These are phyloP conservation scores for Termitomyces sp. DNA, from an alignment of 768 basidiomycete genomes.

Conservation along the genomic window DNA sequence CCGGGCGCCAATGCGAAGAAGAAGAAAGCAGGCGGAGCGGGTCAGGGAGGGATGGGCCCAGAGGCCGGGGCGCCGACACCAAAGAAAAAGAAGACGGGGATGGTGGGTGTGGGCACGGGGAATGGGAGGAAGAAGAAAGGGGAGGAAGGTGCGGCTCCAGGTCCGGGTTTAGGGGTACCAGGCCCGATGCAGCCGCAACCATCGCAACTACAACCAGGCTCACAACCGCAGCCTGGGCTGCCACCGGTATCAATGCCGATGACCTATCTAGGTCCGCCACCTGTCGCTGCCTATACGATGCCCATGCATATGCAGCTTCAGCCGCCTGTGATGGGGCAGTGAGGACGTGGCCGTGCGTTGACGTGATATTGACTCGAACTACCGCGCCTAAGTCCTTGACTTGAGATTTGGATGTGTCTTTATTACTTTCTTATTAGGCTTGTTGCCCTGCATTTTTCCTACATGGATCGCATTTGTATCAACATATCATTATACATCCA, in stretches of 20 bases:
- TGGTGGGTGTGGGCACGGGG: slow-evolving; percentile 37
- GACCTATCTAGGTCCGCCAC: slow-evolving; percentile 7
- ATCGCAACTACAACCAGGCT: not conserved
- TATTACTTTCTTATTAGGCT: not conserved
- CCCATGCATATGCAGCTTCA: slow-evolving; percentile 6
- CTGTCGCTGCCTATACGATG: slow-evolving; percentile 11
- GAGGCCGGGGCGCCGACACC: slow-evolving; percentile 21
- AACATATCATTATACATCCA: slow-evolving; percentile 8
- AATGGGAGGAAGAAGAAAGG: slow-evolving; percentile 47
- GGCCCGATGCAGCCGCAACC: slow-evolving; percentile 4
- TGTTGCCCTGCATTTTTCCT: not conserved
- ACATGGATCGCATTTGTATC: slow-evolving; percentile 13
- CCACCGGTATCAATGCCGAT: slow-evolving; percentile 4
- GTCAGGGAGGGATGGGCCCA: slow-evolving; percentile 20
- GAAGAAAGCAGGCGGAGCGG: slow-evolving; percentile 32
- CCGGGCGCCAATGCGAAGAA: slow-evolving; percentile 57
- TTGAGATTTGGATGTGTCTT: not conserved
- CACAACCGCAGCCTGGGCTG: slow-evolving; percentile 1
- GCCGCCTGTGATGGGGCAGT: slow-evolving; percentile 12
- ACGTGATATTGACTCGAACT: not conserved
- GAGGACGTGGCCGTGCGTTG: not conserved
- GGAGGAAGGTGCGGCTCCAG: slow-evolving; percentile 9
- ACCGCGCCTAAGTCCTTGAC: not conserved
- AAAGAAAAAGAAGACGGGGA: slow-evolving; percentile 42
- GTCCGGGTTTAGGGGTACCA: not conserved